Conservation (phyloP, 805 yeast genomes). For the Saccharomycopsis vini region DNA sequence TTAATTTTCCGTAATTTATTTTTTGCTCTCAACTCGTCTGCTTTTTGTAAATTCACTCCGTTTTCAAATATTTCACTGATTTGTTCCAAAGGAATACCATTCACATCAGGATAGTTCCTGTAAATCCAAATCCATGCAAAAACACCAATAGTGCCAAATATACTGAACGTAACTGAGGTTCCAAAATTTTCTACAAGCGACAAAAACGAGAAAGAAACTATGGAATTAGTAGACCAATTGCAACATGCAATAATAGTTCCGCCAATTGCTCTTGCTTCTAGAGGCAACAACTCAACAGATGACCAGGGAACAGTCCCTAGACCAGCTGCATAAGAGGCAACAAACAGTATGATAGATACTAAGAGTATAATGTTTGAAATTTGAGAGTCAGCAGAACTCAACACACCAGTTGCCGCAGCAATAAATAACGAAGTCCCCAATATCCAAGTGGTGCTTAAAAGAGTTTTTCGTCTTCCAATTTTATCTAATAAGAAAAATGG, state of each 20-base stretch:
- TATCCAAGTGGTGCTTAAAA: conserved; percentile 34
- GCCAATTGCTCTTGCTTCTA: conserved; percentile 34
- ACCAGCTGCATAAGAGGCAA: conserved; percentile 35
- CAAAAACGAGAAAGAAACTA: conserved; percentile 31
- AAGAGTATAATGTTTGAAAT: conserved; percentile 21
- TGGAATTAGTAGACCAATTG: conserved; percentile 33
- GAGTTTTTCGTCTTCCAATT: conserved; percentile 44
- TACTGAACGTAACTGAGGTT: conserved; percentile 27
- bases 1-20: neutral
- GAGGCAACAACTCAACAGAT: conserved; percentile 36
- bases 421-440: conserved; percentile 30
- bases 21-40: conserved; percentile 11
- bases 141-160: conserved; percentile 28
- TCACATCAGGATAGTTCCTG: conserved; percentile 36
- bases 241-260: conserved; percentile 34
- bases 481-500: conserved; percentile 43
- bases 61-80: conserved; percentile 32
- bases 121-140: conserved; percentile 33
- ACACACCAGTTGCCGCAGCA: conserved; percentile 20
- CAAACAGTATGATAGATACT: conserved; percentile 28
- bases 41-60: conserved; percentile 30
- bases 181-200: conserved; percentile 27
- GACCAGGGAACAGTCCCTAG: conserved; percentile 39
- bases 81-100: conserved; percentile 36
- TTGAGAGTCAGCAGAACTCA: neutral